Conservation (phyloP, 495 filamentous ascomycete species). For the Echria macrotheca region DNA sequence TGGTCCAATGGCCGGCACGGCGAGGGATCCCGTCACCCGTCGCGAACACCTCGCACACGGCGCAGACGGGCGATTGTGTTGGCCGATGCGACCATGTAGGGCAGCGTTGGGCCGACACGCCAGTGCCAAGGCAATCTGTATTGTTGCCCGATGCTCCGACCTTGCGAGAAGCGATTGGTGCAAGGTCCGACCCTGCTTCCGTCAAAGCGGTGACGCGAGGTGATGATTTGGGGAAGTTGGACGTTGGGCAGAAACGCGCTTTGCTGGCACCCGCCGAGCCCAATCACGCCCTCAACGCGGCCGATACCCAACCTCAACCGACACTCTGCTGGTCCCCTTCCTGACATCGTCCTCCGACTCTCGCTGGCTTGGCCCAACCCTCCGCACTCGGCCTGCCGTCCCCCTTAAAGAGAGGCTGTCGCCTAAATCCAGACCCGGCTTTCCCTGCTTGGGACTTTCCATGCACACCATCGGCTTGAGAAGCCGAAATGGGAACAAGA, state of each 20-base stretch:
- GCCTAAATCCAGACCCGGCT: not conserved
- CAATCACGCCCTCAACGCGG: conserved; percentile 4
- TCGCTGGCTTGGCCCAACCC: conserved; percentile 5
- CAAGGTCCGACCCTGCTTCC: conserved; percentile 16
- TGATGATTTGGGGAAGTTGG: conserved; percentile 16
- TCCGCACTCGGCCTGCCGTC: not conserved
- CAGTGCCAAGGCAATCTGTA: conserved; percentile 10
- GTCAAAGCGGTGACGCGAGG: conserved; percentile 13
- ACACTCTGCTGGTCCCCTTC: not conserved
- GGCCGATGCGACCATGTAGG: conserved; percentile 11
- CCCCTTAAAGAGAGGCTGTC: conserved; percentile 9
- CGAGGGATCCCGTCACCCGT: conserved; percentile 1
- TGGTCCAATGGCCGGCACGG: conserved; percentile 10
- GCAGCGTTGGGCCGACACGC: conserved; percentile 27
- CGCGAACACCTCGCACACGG: conserved; percentile 5
- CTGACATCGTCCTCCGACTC: conserved; percentile 4
- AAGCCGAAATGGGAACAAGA: conserved; percentile 10
- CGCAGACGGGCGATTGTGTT: conserved; percentile 5
- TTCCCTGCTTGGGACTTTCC: not conserved
- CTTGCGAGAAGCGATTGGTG: conserved; percentile 21
- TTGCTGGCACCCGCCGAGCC: conserved; percentile 14
- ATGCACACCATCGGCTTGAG: conserved; percentile 5
- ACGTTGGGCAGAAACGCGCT: conserved; percentile 25
- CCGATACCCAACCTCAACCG: conserved; percentile 9
- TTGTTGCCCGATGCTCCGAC: conserved; percentile 23